Evolutionary conservation across 768 basidiomycete species (phyloP).

Genomic region (Thelephora ganbajun): DNA sequence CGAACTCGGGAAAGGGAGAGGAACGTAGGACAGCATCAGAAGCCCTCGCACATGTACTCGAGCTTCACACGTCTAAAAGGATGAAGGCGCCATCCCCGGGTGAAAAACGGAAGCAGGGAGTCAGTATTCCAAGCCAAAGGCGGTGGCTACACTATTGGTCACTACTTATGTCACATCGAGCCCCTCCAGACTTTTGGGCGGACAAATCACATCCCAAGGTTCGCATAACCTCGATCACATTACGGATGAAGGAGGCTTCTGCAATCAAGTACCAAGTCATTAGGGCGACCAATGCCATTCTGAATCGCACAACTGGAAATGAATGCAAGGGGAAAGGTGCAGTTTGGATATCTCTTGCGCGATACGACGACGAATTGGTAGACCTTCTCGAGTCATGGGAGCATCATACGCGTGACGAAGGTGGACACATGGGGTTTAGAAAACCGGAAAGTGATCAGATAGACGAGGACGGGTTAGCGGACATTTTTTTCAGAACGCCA

Average conservation of each 20-base stretch:
- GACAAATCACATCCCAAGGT: slow-evolving; percentile 25
- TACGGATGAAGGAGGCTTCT: slow-evolving; percentile 48
- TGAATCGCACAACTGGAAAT: slow-evolving; percentile 24
- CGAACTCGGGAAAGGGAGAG: slow-evolving; percentile 5
- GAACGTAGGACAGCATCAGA: background rate
- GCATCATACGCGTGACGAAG: slow-evolving; percentile 29
- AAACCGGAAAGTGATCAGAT: slow-evolving; percentile 21
- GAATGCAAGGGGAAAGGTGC: slow-evolving; percentile 22
- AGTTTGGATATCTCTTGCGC: slow-evolving; percentile 64
- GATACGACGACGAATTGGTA: slow-evolving; percentile 65
- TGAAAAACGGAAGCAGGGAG: slow-evolving; percentile 30
- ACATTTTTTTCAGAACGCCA: slow-evolving; percentile 38
- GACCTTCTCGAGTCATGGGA: slow-evolving; percentile 52
- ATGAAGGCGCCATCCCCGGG: slow-evolving; percentile 36
- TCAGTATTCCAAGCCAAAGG: slow-evolving; percentile 71
- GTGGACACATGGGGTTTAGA: slow-evolving; percentile 23
- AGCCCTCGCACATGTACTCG: slow-evolving; percentile 39
- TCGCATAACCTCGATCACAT: slow-evolving; percentile 37
- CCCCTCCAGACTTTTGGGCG: slow-evolving; percentile 36
- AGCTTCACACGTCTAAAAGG: slow-evolving; percentile 53
- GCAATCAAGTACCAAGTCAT: slow-evolving; percentile 36
- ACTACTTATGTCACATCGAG: slow-evolving; percentile 40
- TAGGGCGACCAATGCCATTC: slow-evolving; percentile 39
- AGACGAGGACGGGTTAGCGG: slow-evolving; percentile 23
- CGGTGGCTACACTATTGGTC: slow-evolving; percentile 76